Evolutionary conservation across 2,329 filamentous ascomycete species (phyloP).

Genomic region (Akanthomyces uredinophilus): DNA sequence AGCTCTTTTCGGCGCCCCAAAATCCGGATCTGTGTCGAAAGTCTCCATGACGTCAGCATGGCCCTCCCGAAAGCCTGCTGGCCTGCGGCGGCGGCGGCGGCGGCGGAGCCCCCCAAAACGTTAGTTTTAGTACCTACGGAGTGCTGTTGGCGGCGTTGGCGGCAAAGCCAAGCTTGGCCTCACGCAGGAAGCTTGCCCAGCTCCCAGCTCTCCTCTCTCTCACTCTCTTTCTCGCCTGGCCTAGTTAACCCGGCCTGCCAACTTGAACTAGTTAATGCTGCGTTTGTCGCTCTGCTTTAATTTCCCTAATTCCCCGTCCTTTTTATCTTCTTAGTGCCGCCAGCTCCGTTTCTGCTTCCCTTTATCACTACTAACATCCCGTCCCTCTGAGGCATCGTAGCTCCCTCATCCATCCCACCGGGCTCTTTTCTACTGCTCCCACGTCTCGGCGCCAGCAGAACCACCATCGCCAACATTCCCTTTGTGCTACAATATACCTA

Average conservation of each 20-base stretch:
- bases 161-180: background rate
- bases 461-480: background rate
- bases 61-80: background rate
- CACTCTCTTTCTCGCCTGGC: background rate
- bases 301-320: background rate
- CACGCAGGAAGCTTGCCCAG: background rate
- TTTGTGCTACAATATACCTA: background rate
- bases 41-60: conserved; percentile 22
- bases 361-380: background rate
- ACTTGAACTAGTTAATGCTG: background rate
- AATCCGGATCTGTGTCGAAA: conserved; percentile 11
- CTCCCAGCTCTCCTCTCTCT: background rate
- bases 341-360: background rate
- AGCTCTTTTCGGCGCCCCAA: conserved; percentile 8
- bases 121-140: too few species aligned
- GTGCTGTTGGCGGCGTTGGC: too few species aligned
- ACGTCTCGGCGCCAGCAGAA: background rate
- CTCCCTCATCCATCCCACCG: background rate
- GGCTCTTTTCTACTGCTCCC: background rate
- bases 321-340: background rate
- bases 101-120: background rate
- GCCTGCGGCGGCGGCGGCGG: too few species aligned
- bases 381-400: background rate
- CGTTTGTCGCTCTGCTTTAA: background rate
- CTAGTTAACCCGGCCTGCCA: background rate